phyloP scores from a whole-genome alignment of 179 eudicot species.

The Camellia oleifera region DNA sequence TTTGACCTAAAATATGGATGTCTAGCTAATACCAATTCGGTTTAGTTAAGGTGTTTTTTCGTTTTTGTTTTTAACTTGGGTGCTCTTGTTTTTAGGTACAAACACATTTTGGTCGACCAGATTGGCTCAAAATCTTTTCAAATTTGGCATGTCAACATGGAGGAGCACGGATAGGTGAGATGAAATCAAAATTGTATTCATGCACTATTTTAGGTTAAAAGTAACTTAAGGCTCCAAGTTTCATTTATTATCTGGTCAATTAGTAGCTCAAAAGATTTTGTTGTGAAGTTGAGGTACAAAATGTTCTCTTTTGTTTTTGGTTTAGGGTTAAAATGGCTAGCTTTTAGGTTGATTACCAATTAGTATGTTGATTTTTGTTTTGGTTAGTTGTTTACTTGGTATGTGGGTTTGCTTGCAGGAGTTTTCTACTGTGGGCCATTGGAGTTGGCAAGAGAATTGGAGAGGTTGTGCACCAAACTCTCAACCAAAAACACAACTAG shows the following conservation, averaged over 20 bases:
- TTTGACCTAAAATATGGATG: no score
- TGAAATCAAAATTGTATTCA: background rate
- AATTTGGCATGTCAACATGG: constrained; percentile 29
- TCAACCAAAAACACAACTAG: constrained; percentile 37
- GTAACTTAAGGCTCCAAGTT: background rate
- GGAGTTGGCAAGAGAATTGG: constrained; percentile 33
- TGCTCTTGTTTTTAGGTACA: constrained; percentile 22
- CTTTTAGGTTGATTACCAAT: background rate
- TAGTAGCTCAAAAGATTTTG: no score
- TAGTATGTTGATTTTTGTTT: no score
- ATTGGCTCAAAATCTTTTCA: constrained; percentile 37
- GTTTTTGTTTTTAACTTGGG: background rate
- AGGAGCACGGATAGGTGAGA: constrained; percentile 35
- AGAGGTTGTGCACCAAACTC: constrained; percentile 40
- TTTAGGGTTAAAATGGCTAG: background rate
- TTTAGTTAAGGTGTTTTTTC: background rate
- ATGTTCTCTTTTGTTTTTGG: no score
- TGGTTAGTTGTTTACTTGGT: background rate
- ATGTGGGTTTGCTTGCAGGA: constrained; percentile 25
- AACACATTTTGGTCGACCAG: constrained; percentile 44
- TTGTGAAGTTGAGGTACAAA: no score
- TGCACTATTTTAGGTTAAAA: background rate
- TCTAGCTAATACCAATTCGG: background rate
- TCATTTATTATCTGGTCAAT: no score
- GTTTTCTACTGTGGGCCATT: constrained; percentile 45